Evolutionary conservation across 163 green algal species (phyloP).

Genomic region (Chlorella variabilis): DNA sequence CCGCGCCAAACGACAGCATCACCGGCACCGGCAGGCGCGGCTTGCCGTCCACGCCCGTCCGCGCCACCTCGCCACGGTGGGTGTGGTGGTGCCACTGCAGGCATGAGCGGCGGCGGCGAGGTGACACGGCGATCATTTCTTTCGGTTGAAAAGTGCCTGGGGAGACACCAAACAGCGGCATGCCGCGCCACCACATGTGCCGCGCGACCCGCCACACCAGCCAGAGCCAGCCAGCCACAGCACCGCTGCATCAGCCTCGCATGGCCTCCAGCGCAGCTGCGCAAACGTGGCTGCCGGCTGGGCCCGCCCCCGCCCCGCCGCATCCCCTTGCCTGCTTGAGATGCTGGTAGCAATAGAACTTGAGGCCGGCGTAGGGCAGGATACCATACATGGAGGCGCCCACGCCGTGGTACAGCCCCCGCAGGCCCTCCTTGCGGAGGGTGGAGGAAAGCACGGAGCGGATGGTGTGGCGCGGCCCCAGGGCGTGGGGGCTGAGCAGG

Average conservation of each 20-base stretch:
- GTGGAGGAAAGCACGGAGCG: conserved; percentile 51
- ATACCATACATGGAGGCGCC: conserved; percentile 91
- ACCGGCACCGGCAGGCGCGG: conserved; percentile 69
- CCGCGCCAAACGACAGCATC: conserved; percentile 80
- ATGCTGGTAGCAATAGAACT: conserved; percentile 94
- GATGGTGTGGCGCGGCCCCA: conserved; percentile 51
- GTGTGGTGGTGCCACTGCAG: conserved; percentile 34
- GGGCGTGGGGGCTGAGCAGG: not conserved
- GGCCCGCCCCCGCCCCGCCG: too few species aligned
- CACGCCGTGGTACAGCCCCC: conserved; percentile 78
- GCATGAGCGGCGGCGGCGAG: too few species aligned
- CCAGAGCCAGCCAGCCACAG: too few species aligned
- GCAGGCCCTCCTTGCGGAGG: conserved; percentile 58
- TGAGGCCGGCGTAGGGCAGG: conserved; percentile 94
- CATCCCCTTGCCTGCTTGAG: conserved; percentile 72
- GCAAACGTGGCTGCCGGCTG: too few species aligned
- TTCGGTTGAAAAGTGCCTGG: too few species aligned
- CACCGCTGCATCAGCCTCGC: too few species aligned
- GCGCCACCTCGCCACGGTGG: not conserved
- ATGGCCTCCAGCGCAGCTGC: too few species aligned
- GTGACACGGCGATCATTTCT: too few species aligned
- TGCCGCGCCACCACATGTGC: too few species aligned
- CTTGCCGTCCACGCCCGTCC: conserved; percentile 1
- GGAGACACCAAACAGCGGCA: too few species aligned
- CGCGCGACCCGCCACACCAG: too few species aligned